Conservation (phyloP, 2,329 filamentous ascomycete species). For the Cercospora zeae-maydis region DNA sequence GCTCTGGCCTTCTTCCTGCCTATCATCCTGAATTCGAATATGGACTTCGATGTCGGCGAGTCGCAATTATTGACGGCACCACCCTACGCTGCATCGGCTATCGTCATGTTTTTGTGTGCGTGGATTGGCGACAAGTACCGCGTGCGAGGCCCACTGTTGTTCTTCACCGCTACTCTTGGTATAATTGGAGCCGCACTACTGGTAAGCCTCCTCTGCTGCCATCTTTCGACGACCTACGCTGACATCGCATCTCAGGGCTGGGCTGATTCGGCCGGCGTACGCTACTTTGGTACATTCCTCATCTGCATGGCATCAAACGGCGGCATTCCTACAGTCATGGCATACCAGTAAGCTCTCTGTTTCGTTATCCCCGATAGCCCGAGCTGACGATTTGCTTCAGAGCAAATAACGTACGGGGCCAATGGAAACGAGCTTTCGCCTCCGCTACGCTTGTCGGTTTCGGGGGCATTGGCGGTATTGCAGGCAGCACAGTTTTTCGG, state of each 20-base stretch:
- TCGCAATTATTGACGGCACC: constrained; percentile 46
- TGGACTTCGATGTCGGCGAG: constrained; percentile 42
- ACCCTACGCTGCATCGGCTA: constrained; percentile 38
- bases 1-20: constrained; percentile 11
- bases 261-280: constrained; percentile 15
- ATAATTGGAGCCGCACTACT: constrained; percentile 1
- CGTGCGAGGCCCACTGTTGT: constrained; percentile 27
- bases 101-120: constrained; percentile 24
- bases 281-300: constrained; percentile 33
- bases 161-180: constrained; percentile 7
- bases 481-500: constrained; percentile 20
- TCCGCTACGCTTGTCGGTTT: constrained; percentile 7
- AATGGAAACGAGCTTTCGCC: constrained; percentile 47
- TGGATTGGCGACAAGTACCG: constrained; percentile 26
- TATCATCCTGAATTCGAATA: constrained; percentile 9
- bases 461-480: constrained; percentile 63
- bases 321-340: constrained; percentile 19
- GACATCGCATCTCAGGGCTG: constrained; percentile 6
- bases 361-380: too few relatives aligned
- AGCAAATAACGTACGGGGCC: constrained; percentile 51
- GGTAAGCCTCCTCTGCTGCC: background rate
- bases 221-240: constrained; percentile 18
- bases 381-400: background rate
- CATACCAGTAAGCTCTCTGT: constrained; percentile 8
- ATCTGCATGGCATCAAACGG: constrained; percentile 25